Percentiles rank a stretch among this genome's conserved stretches.
phyloP scores from a whole-genome alignment of 257 asterid genomes.

The Linaria vulgaris region DNA sequence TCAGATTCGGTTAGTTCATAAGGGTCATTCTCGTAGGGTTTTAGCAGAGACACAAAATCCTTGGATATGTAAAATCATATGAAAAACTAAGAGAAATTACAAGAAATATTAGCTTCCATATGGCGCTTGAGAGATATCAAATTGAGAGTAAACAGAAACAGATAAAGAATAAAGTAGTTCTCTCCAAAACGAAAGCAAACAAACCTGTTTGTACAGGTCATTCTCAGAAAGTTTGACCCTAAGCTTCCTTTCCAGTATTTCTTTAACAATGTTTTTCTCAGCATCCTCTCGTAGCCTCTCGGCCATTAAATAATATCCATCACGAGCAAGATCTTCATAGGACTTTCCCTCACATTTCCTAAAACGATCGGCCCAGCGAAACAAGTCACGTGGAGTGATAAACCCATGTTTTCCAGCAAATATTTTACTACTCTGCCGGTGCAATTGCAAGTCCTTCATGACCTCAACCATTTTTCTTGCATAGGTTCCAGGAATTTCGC shows the following conservation, averaged over 20 bases:
- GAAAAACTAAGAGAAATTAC: too few species aligned
- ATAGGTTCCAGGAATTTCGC: constrained; percentile 62
- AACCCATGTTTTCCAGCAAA: constrained; percentile 99
- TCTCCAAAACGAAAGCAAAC: constrained; percentile 16
- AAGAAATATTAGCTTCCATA: too few species aligned
- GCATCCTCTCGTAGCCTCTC: constrained; percentile 84
- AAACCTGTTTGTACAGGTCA: constrained; percentile 70
- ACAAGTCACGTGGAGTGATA: constrained; percentile 95
- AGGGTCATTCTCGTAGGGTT: too few species aligned
- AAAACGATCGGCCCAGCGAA: constrained; percentile 92
- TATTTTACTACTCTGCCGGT: constrained; percentile 79
- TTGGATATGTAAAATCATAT: too few species aligned
- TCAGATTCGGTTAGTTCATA: not conserved
- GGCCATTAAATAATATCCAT: constrained; percentile 87
- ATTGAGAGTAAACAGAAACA: too few species aligned
- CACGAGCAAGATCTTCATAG: constrained; percentile 78
- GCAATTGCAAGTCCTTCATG: constrained; percentile 91
- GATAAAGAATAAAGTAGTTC: not conserved
- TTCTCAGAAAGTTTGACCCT: constrained; percentile 49
- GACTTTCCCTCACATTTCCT: constrained; percentile 43
- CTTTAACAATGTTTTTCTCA: constrained; percentile 68
- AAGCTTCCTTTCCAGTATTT: constrained; percentile 62
- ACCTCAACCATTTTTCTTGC: constrained; percentile 80
- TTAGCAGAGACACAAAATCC: too few species aligned
- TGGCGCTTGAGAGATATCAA: too few species aligned